Conservation (phyloP, 257 asterid species). For the Solanum tarapatanum region DNA sequence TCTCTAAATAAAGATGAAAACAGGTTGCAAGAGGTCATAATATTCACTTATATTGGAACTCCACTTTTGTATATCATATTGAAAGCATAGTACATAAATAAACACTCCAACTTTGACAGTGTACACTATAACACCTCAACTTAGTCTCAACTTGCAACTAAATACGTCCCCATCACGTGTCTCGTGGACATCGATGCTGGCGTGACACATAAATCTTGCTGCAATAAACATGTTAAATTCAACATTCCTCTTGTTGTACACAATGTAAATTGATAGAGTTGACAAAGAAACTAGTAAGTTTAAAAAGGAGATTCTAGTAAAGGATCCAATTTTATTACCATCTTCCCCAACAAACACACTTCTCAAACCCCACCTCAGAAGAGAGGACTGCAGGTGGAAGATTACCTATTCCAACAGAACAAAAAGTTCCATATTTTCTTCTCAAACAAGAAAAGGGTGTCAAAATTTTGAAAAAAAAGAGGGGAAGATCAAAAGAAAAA, state of each 20-base stretch:
- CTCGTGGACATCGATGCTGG: no score
- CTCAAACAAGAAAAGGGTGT: neutral
- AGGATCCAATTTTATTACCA: conserved; percentile 8
- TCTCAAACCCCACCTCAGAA: conserved; percentile 6
- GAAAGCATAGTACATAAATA: no score
- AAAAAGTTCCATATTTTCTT: neutral
- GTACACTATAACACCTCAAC: neutral
- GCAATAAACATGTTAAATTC: neutral
- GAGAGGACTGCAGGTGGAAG: conserved; percentile 6
- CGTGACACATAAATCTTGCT: neutral
- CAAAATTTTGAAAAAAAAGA: neutral
- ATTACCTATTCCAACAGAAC: conserved; percentile 7
- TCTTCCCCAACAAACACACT: conserved; percentile 15
- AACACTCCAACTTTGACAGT: neutral
- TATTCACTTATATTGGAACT: no score
- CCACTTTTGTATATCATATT: no score
- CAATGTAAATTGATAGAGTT: neutral
- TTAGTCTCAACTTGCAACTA: neutral
- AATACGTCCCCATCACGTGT: no score
- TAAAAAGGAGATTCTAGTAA: neutral
- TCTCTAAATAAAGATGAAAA: no score
- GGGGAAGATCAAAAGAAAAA: neutral
- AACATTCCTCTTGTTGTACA: neutral
- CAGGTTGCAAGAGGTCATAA: no score
- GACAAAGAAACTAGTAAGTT: neutral